Evolutionary conservation across 2,329 filamentous ascomycete species (phyloP), one percentile per base, ranked within the genome.

Genomic region (Fusarium sp.): DNA sequence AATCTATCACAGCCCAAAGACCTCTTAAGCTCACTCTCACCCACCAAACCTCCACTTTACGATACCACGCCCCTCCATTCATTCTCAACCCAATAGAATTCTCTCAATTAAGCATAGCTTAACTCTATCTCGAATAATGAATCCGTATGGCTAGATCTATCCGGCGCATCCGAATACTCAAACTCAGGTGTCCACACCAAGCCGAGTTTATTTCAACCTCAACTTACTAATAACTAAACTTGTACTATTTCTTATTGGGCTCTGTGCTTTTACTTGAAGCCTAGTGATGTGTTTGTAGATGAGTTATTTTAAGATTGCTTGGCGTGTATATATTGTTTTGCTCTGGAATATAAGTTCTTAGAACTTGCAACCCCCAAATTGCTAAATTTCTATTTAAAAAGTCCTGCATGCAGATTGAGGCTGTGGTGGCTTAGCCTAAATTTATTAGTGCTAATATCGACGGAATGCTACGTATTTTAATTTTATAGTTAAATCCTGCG

Each of bases 71-170:
- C 15, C 33, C 33, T 35, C 31, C 5, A 33, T n/a, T 35, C 33
- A 3, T 4, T 43, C 48, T 18, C 15, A 11, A 3, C 17, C n/a
- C 5, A 13, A 13, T 25, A 6, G 5, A 33, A 2, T 11, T 17
- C 14, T 3, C 15, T 33, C 11, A 39, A 13, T 53, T 46, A 15
- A 20, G 2, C 14, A 33, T 27, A 53, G 25, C 40, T 53, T 15
- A 47, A 47, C 29, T 21, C 35, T 14, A 47, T 23, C 31, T 47
- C 29, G 5, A 9, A 31, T 29, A 21, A 53, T 25, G n/a, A 29
- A 47, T 35, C 39, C 40, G 40, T 25, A 3, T 53, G 50, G 50
- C 50, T 27, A 18, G 50, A 53, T 53, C 50, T 47, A 47, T 37
- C 50, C 50, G 50, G 15, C 21, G 20, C 21, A 53, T 47, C 50